phyloP scores from a whole-genome alignment of 768 basidiomycete genomes.

The Leccinum rimulosum region DNA sequence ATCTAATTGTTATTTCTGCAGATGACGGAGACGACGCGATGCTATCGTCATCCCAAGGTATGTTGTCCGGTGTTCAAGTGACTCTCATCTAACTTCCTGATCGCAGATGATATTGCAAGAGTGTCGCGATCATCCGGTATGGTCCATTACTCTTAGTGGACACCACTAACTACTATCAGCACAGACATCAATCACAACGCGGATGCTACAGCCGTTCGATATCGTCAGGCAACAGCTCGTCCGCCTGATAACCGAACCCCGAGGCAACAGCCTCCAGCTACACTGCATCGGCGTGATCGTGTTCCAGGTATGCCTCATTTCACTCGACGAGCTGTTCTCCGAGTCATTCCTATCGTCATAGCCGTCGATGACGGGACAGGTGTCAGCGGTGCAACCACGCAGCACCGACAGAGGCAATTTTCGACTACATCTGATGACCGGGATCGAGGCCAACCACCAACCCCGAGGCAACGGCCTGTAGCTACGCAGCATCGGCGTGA shows the following conservation, averaged over 20 bases:
- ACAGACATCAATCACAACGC: too few species aligned
- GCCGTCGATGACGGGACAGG: background rate
- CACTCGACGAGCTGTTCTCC: background rate
- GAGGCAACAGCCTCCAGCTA: too few species aligned
- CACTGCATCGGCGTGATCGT: background rate
- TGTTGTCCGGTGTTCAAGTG: background rate
- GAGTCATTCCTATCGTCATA: too few species aligned
- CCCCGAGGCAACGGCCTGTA: background rate
- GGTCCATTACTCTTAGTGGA: background rate
- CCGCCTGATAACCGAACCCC: too few species aligned
- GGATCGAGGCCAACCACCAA: background rate
- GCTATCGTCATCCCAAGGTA: too few species aligned
- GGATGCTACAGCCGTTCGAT: too few species aligned
- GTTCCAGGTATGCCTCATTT: background rate
- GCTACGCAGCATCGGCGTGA: background rate
- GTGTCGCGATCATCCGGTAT: background rate
- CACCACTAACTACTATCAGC: too few species aligned
- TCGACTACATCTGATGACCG: background rate
- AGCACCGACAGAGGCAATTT: background rate
- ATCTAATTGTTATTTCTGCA: background rate
- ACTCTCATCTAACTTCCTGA: background rate
- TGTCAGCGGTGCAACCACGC: background rate
- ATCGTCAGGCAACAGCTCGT: too few species aligned
- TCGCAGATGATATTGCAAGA: background rate
- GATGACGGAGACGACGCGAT: too few species aligned